Evolutionary conservation across 805 yeast genomes (phyloP), one percentile per base, ranked within the genome.

Genomic region (Hanseniaspora opuntiae): DNA sequence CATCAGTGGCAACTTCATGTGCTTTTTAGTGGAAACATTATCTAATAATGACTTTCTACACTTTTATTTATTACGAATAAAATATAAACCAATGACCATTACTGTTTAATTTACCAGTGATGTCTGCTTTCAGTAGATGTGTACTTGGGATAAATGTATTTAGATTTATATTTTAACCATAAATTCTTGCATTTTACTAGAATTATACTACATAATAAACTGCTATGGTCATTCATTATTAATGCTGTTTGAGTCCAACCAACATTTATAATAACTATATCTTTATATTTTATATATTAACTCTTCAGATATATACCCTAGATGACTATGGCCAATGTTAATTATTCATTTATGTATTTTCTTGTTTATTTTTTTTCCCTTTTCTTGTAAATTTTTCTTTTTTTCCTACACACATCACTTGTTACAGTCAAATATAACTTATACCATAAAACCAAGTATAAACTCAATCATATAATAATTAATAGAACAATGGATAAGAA

Each of bases 171-270:
- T 42, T 51, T 51, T 51, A 44, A 28, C 44, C 48, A 51, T 51
- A 30, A 44, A 51, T 51, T 51, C 54, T 51, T 51, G 54, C 54
- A 36, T 51, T 51, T 51, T 51, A 51, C 54, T 51, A 51, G 54
- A 51, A 51, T 51, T 42, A 51, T 51, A 51, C 54, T 39, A 28
- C 30, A 42, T 51, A 51, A 51, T 51, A 50, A 42, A 28, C 45
- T 50, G 36, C 33, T 42, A 50, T 50, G 53, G 32, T 37, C 53
- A 50, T 45, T 45, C 37, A 33, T 24, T n/a, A 32, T 41, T 22
- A 36, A 35, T 17, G 17, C 36, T 41, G 28, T 17, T 25, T 42
- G 45, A 42, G 45, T 42, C 9, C 45, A 42, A 25, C 9, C n/a
- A 28, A 42, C 22, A 9, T 42, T n/a, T n/a, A 20, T 33, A 37